Conservation (phyloP, 1,139 yeast species). For the Saccharomycopsis phalli region DNA sequence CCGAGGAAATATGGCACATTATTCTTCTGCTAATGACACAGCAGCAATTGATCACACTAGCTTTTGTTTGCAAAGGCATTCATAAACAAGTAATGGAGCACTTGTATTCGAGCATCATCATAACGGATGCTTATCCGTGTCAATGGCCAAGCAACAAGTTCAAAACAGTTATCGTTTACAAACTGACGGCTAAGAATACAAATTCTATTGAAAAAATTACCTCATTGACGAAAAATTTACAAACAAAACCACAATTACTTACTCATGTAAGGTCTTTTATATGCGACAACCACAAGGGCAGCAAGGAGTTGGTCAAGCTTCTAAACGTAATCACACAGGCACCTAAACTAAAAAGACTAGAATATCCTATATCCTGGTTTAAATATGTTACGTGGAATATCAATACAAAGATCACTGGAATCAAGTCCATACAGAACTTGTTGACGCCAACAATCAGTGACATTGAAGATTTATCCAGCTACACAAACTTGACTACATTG, state of each 20-base stretch:
- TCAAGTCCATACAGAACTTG: slow-evolving; percentile 3
- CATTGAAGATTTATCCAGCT: slow-evolving; percentile 7
- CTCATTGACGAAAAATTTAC: too few species aligned
- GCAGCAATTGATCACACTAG: background rate
- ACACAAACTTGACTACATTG: slow-evolving; percentile 1
- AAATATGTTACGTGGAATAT: slow-evolving; percentile 7
- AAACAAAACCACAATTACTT: background rate
- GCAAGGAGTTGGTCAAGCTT: slow-evolving; percentile 2
- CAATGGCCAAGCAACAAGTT: background rate
- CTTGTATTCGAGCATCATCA: slow-evolving; percentile 6
- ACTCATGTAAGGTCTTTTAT: slow-evolving; percentile 4
- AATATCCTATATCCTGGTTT: slow-evolving; percentile 12
- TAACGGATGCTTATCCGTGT: slow-evolving; percentile 11
- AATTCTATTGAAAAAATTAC: too few species aligned
- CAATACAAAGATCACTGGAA: slow-evolving; percentile 4
- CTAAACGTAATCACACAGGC: background rate
- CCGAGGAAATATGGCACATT: slow-evolving; percentile 4
- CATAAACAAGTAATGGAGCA: background rate
- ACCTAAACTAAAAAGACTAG: slow-evolving; percentile 2
- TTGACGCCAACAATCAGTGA: slow-evolving; percentile 14
- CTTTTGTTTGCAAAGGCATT: background rate
- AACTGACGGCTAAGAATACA: too few species aligned
- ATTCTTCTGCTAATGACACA: slow-evolving; percentile 3
- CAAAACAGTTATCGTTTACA: slow-evolving; percentile 5
- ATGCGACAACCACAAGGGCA: slow-evolving; percentile 2